Evolutionary conservation across 2,329 filamentous ascomycete species (phyloP).

Genomic region (Hypoxylon sp.): DNA sequence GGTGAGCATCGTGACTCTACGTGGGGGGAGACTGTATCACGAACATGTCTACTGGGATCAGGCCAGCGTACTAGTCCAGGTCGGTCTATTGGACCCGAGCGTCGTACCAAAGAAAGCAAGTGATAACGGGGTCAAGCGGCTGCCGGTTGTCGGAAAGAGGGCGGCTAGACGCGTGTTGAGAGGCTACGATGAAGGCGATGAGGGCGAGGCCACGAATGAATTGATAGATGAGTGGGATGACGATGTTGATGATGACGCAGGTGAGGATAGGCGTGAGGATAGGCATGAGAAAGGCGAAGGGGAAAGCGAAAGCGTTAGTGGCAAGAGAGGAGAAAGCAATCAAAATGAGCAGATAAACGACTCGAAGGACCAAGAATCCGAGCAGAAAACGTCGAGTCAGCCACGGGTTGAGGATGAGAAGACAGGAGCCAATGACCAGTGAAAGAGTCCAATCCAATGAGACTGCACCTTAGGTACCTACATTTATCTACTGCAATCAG

Average conservation of each 20-base stretch:
- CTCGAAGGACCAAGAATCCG: constrained; percentile 13
- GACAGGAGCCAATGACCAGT: constrained; percentile 10
- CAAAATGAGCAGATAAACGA: not conserved
- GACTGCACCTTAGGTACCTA: not conserved
- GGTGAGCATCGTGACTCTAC: constrained; percentile 73
- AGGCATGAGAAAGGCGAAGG: constrained; percentile 21
- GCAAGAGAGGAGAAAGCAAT: constrained; percentile 6
- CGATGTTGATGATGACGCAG: constrained; percentile 48
- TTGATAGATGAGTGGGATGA: constrained; percentile 58
- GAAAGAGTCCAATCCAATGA: not conserved
- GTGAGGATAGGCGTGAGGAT: constrained; percentile 34
- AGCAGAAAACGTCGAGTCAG: constrained; percentile 16
- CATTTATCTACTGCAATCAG: not conserved
- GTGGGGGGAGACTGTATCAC: constrained; percentile 74
- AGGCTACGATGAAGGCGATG: constrained; percentile 56
- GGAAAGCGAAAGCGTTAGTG: constrained; percentile 3
- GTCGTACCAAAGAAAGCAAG: constrained; percentile 56
- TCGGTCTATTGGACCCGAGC: constrained; percentile 67
- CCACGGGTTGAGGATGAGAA: constrained; percentile 22
- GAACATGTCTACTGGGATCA: constrained; percentile 80
- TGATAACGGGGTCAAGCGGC: constrained; percentile 54
- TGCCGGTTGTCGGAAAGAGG: constrained; percentile 60
- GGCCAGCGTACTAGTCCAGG: constrained; percentile 72
- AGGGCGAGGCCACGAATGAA: constrained; percentile 62
- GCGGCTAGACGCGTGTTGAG: constrained; percentile 58